These are phyloP conservation scores for Aureobasidium sp. DNA, from an alignment of 2,329 filamentous ascomycete species.

Conservation along the genomic window DNA sequence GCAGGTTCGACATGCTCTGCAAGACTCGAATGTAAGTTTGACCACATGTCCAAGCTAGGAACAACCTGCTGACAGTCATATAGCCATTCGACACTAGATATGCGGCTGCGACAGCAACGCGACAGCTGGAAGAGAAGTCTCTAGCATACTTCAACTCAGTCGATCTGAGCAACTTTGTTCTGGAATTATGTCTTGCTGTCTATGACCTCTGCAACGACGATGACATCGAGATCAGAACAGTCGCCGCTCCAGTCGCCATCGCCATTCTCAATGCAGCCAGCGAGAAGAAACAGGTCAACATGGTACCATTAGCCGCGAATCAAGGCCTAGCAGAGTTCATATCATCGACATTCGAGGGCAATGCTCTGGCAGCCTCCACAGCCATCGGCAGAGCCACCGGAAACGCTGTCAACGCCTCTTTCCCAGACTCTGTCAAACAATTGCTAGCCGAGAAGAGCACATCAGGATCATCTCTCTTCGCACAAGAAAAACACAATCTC, in stretches of 20 bases:
- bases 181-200: conserved; percentile 57
- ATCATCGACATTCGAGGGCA: conserved; percentile 12
- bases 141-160: background rate
- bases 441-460: conserved; percentile 30
- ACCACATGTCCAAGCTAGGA: background rate
- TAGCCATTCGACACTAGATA: conserved; percentile 24
- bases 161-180: conserved; percentile 23
- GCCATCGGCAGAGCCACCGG: conserved; percentile 13
- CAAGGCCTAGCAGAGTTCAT: conserved; percentile 33
- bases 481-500: conserved; percentile 88
- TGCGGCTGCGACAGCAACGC: conserved; percentile 24
- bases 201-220: conserved; percentile 82
- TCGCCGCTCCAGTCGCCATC: conserved; percentile 48
- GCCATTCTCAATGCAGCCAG: conserved; percentile 36
- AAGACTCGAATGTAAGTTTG: conserved; percentile 17
- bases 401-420: conserved; percentile 3
- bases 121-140: conserved; percentile 14
- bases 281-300: conserved; percentile 20
- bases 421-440: conserved; percentile 22
- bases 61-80: background rate
- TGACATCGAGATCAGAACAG: conserved; percentile 76
- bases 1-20: conserved; percentile 18
- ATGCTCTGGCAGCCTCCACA: background rate
- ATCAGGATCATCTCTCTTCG: conserved; percentile 66
- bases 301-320: conserved; percentile 45